These are phyloP conservation scores for Lolium perenne DNA, from an alignment of 176 grass and related monocot genomes.

Conservation along the genomic window DNA sequence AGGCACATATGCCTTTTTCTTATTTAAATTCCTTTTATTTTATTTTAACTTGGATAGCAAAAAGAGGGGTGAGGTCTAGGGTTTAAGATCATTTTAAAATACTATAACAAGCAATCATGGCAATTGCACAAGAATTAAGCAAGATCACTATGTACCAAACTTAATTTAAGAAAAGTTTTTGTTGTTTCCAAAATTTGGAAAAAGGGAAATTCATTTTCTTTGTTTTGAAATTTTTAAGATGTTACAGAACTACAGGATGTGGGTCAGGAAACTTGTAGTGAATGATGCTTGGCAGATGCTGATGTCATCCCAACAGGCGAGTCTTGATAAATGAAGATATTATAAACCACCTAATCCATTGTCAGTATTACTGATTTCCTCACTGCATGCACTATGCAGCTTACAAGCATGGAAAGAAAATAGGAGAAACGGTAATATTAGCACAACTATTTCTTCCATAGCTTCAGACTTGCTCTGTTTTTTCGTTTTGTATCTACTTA, in stretches of 20 bases:
- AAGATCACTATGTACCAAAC: no score
- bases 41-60: no score
- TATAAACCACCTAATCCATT: background rate
- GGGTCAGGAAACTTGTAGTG: conserved; percentile 76
- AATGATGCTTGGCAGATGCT: conserved; percentile 77
- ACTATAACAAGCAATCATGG: no score
- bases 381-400: conserved; percentile 43
- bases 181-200: no score
- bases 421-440: conserved; percentile 75
- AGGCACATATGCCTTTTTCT: no score
- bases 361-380: conserved; percentile 38
- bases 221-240: no score
- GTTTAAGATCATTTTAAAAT: no score
- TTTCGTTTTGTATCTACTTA: background rate
- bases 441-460: background rate
- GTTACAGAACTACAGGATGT: conserved; percentile 61
- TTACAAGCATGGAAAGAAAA: conserved; percentile 75
- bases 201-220: no score
- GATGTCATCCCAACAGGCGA: conserved; percentile 72
- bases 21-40: no score
- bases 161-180: no score
- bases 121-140: no score
- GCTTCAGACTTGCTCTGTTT: background rate
- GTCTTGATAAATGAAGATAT: conserved; percentile 15
- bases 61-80: no score